phyloP scores from a whole-genome alignment of 768 basidiomycete genomes.

The Pleurotus sapidus region DNA sequence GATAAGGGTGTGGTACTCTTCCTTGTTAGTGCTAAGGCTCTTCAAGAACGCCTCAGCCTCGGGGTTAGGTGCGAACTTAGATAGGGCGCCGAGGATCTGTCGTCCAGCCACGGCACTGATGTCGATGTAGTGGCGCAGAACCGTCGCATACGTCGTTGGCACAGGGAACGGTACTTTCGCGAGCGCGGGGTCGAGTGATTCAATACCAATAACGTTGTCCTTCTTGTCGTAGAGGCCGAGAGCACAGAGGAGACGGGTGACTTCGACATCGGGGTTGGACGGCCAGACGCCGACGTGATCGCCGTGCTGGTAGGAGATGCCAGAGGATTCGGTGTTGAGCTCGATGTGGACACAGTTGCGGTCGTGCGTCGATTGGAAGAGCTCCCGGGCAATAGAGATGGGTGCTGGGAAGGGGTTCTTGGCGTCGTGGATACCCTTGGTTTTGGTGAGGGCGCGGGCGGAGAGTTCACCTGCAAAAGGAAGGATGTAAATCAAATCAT shows the following conservation, averaged over 20 bases:
- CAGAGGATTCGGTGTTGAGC: constrained; percentile 90
- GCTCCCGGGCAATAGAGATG: constrained; percentile 71
- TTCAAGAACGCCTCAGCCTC: constrained; percentile 73
- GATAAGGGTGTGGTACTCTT: constrained; percentile 76
- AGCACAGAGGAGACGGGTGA: constrained; percentile 81
- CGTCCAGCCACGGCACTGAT: constrained; percentile 93
- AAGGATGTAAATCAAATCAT: background rate
- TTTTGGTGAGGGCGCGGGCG: constrained; percentile 87
- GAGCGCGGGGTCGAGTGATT: constrained; percentile 95
- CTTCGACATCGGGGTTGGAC: constrained; percentile 88
- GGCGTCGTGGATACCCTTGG: constrained; percentile 95
- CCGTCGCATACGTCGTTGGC: constrained; percentile 90
- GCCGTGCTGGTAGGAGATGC: constrained; percentile 98
- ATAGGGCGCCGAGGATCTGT: constrained; percentile 84
- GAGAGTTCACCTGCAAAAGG: constrained; percentile 78
- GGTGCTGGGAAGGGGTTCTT: constrained; percentile 97
- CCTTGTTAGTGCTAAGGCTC: constrained; percentile 83
- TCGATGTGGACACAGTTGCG: constrained; percentile 96
- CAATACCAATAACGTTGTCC: constrained; percentile 84
- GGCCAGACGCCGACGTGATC: constrained; percentile 99
- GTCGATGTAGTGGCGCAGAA: constrained; percentile 96
- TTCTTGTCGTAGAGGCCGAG: constrained; percentile 83
- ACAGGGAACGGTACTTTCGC: constrained; percentile 99
- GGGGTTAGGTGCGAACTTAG: constrained; percentile 84
- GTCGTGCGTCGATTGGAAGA: constrained; percentile 71